These are phyloP conservation scores for Saprolegnia diclina DNA, from an alignment of 352 stramenopile species.

Conservation along the genomic window DNA sequence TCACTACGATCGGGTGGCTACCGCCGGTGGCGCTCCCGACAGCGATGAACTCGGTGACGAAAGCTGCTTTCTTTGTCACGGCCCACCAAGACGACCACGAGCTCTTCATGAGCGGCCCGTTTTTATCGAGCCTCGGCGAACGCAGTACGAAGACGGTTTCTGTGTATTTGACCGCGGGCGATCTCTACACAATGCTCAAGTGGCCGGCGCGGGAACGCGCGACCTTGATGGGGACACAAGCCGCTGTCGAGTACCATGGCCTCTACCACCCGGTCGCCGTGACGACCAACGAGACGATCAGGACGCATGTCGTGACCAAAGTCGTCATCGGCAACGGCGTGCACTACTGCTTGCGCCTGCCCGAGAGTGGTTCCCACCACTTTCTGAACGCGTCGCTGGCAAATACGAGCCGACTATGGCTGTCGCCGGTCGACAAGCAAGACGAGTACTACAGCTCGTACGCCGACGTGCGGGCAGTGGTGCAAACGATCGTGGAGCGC, in stretches of 20 bases:
- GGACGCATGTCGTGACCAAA: not conserved
- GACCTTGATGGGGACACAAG: not conserved
- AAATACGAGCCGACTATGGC: not conserved
- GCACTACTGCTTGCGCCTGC: slow-evolving; percentile 15
- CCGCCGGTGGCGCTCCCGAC: not conserved
- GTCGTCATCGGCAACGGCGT: slow-evolving; percentile 17
- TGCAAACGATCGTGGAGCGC: not conserved
- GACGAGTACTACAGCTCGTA: not conserved
- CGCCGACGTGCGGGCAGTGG: not conserved
- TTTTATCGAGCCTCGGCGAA: not conserved
- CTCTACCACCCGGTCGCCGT: not conserved
- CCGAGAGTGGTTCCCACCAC: not conserved
- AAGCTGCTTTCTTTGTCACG: slow-evolving; percentile 14
- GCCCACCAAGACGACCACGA: slow-evolving; percentile 24
- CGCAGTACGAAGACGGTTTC: not conserved
- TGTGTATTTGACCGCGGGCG: slow-evolving; percentile 19
- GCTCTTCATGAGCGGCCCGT: slow-evolving; percentile 17
- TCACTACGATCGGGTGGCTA: not conserved
- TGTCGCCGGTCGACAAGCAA: not conserved
- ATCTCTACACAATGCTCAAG: not conserved
- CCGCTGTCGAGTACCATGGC: not conserved
- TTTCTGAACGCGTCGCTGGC: not conserved
- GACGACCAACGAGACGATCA: not conserved
- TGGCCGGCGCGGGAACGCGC: not conserved
- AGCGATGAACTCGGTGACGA: not conserved